Evolutionary conservation across 169 alveolate genomes (phyloP), one percentile per base, ranked within the genome.

Genomic region (Plasmodium falciparum): DNA sequence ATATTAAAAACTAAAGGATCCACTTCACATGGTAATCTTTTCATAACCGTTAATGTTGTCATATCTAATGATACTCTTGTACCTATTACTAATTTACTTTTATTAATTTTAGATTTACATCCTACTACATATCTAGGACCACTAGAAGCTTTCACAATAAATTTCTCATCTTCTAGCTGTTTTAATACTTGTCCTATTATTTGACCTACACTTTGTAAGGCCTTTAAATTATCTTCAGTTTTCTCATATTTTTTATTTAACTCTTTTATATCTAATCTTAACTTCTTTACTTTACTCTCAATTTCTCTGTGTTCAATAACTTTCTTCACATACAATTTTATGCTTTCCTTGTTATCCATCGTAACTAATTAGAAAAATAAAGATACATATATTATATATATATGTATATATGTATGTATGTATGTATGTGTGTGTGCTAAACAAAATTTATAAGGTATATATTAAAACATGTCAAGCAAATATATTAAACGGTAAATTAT

Each of bases 71-170:
- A 98, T 29, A 99, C 99, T 85, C 99, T 97, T 45, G 99, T 95
- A 50, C 99, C 99, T 11, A 99, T 95, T 33, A 94, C 97, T 59
- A 98, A 95, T 74, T 95, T 94, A 22, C 96, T 75, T 76, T 97
- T 96, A 90, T 98, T 99, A 39, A 98, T 90, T 90, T 98, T 97
- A 13, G 98, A 95, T 88, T 98, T 98, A 88, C 98, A 96, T 71
- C 99, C 99, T 24, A 98, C 99, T 26, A 98, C 99, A 94, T 98
- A 98, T 73, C 99, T 96, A 15, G 99, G 99, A 1, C 99, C 99
- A 74, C 97, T 96, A 70, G 99, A 97, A 24, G 99, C 97, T 94
- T 98, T 98, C 15, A 97, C 99, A 39, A 98, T 98, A 94, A 92
- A 97, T 94, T 98, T 98, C 52, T 98, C 99, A 47, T 96, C 97